phyloP scores from a whole-genome alignment of 2,329 filamentous ascomycete species.

The Aspergillus calidoustus region DNA sequence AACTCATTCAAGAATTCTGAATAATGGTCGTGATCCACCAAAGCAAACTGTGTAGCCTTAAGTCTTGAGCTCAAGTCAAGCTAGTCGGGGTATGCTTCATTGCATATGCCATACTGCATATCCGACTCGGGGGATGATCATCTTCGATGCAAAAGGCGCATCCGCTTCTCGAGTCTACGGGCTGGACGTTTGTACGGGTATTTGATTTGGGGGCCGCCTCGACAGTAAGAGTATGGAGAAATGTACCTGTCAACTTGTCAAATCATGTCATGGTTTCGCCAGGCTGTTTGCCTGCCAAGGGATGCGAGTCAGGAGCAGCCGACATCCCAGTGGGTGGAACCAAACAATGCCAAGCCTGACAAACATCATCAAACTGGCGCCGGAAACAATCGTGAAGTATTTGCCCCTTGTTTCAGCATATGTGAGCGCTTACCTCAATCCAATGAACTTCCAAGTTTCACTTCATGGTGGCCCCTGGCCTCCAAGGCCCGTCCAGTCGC shows the following conservation, averaged over 20 bases:
- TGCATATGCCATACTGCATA: not conserved
- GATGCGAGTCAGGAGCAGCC: constrained; percentile 9
- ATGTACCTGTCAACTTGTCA: not conserved
- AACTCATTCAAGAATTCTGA: constrained; percentile 2
- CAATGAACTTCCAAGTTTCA: constrained; percentile 25
- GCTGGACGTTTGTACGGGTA: not conserved
- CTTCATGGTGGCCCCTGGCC: constrained; percentile 7
- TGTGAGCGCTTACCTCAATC: constrained; percentile 39
- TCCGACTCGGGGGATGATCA: not conserved
- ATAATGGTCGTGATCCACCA: not conserved
- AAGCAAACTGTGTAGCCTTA: not conserved
- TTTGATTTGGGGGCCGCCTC: not conserved
- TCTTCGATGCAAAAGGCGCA: not conserved
- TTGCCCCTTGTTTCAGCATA: constrained; percentile 39
- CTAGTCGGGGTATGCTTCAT: not conserved
- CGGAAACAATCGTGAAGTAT: constrained; percentile 39
- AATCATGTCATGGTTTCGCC: not conserved
- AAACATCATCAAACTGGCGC: constrained; percentile 41
- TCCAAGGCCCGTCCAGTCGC: not conserved
- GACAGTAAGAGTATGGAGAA: not conserved
- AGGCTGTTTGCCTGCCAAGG: constrained; percentile 8
- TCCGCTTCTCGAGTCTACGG: not conserved
- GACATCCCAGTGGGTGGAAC: constrained; percentile 13
- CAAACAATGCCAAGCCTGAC: constrained; percentile 30
- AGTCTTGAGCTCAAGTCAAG: not conserved